phyloP scores from a whole-genome alignment of 352 stramenopile species.

The Blastocystis sp. region DNA sequence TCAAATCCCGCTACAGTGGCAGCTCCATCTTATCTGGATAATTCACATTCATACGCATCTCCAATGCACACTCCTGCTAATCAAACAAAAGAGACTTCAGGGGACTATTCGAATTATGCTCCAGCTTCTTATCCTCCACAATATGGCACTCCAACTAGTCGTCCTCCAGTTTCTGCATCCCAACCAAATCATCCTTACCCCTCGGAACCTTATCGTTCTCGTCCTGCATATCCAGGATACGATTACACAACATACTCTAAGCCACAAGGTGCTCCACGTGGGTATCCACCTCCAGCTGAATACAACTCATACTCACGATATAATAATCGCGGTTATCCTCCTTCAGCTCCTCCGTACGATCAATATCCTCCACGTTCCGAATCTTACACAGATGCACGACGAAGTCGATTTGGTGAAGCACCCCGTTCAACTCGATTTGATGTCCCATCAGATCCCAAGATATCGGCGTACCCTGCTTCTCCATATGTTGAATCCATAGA shows the following conservation, averaged over 20 bases:
- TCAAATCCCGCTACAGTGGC: not conserved
- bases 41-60: not conserved
- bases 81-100: not conserved
- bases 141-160: not conserved
- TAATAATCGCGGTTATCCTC: not conserved
- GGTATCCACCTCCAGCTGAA: not conserved
- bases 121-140: not conserved
- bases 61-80: not conserved
- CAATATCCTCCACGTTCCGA: not conserved
- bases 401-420: not conserved
- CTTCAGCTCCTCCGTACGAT: not conserved
- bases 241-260: not conserved
- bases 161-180: not conserved
- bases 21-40: not conserved
- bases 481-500: not conserved
- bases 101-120: constrained; percentile 18
- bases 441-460: not conserved
- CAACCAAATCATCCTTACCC: not conserved
- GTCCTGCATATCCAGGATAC: not conserved
- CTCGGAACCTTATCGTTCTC: not conserved
- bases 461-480: not conserved
- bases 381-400: not conserved
- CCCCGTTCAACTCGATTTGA: not conserved
- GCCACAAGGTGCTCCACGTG: not conserved
- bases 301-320: not conserved